Evolutionary conservation across 345 rosid species (phyloP).

Genomic region (Firmiana major): DNA sequence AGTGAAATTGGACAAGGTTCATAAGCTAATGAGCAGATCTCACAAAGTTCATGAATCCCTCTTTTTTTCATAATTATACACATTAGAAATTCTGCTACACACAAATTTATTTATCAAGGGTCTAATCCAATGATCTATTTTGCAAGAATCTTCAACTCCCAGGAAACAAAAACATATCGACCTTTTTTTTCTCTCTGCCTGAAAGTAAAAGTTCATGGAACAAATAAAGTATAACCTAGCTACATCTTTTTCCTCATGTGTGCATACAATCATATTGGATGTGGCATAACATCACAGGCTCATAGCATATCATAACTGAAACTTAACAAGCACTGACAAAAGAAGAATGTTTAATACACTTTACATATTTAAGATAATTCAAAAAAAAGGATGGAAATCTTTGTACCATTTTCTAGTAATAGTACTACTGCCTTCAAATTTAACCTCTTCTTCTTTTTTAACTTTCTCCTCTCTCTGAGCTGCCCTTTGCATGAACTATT

Average conservation of each 20-base stretch:
- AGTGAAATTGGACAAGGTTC: background rate
- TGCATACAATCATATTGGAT: background rate
- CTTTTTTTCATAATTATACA: background rate
- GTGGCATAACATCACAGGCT: background rate
- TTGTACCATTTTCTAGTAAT: conserved; percentile 62
- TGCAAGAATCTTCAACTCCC: conserved; percentile 3
- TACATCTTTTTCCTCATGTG: background rate
- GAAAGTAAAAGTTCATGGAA: background rate
- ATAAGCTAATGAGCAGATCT: background rate
- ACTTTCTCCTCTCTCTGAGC: conserved; percentile 53
- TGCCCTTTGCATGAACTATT: conserved; percentile 89
- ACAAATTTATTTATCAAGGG: background rate
- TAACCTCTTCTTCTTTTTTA: conserved; percentile 50
- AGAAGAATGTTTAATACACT: conserved; percentile 1
- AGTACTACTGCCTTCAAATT: conserved; percentile 39
- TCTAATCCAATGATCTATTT: background rate
- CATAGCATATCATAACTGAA: background rate
- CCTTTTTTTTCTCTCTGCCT: background rate
- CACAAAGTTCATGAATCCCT: background rate
- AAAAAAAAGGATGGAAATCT: background rate
- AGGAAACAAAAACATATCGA: background rate
- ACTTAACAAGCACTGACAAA: background rate
- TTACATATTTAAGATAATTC: background rate
- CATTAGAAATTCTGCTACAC: background rate
- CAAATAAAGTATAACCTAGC: background rate